Conservation (phyloP, 257 asterid species). For the Paulownia fortunei region DNA sequence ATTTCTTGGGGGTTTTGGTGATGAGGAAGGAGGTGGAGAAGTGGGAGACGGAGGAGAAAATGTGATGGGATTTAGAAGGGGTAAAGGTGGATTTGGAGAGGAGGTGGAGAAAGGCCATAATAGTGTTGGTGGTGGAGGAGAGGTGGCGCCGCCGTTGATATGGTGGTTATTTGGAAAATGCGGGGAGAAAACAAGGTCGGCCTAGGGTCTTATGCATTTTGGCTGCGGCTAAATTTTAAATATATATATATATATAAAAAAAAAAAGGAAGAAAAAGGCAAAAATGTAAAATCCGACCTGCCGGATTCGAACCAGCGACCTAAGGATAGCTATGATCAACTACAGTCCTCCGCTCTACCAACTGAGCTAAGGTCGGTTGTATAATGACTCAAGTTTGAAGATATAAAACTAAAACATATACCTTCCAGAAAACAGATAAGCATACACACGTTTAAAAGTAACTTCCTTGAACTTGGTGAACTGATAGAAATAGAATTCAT, state of each 20-base stretch:
- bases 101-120: conserved; percentile 50
- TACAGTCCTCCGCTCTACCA: too few relatives aligned
- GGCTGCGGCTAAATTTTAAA: not conserved
- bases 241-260: too few relatives aligned
- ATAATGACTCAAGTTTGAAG: too few relatives aligned
- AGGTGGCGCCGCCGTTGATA: conserved; percentile 18
- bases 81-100: conserved; percentile 39
- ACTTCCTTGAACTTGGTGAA: too few relatives aligned
- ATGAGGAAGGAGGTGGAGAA: conserved; percentile 85
- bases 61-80: conserved; percentile 35
- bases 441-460: too few relatives aligned
- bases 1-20: conserved; percentile 87
- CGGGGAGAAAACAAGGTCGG: not conserved
- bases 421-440: too few relatives aligned
- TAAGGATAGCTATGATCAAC: conserved; percentile 63
- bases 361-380: too few relatives aligned
- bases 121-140: conserved; percentile 7
- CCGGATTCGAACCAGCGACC: conserved; percentile 99
- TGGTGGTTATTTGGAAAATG: not conserved
- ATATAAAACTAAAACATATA: too few relatives aligned
- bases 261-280: too few relatives aligned
- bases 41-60: conserved; percentile 39
- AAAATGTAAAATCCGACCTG: conserved; percentile 64
- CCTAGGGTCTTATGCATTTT: not conserved
- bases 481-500: too few relatives aligned